Percentiles rank a stretch among this genome's conserved stretches.
phyloP scores from a whole-genome alignment of 768 basidiomycete species.

The Rhodotorula paludigena region DNA sequence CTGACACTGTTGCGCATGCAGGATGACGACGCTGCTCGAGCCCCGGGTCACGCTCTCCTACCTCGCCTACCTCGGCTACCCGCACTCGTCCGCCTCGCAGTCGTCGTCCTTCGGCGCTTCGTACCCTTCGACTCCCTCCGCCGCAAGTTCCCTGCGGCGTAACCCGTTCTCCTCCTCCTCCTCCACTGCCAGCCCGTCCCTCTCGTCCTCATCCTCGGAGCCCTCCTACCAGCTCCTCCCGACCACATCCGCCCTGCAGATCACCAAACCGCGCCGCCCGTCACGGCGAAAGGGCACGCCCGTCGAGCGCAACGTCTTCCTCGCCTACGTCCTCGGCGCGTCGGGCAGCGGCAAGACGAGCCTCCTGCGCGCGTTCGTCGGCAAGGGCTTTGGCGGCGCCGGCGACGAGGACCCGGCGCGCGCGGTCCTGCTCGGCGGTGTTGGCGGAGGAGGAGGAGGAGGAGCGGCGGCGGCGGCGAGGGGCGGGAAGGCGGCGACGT shows the following conservation, averaged over 20 bases:
- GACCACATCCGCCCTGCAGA: slow-evolving; percentile 71
- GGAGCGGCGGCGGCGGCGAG: not conserved
- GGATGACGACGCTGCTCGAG: slow-evolving; percentile 96
- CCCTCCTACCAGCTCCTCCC: slow-evolving; percentile 44
- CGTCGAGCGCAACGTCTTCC: slow-evolving; percentile 81
- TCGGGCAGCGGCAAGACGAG: slow-evolving; percentile 94
- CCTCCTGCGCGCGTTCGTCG: slow-evolving; percentile 74
- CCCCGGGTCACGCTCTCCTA: slow-evolving; percentile 86
- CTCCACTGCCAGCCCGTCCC: not conserved
- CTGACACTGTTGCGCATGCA: slow-evolving; percentile 43
- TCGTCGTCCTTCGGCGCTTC: slow-evolving; percentile 6
- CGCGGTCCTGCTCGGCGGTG: not conserved
- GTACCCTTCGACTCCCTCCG: not conserved
- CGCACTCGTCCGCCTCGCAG: slow-evolving; percentile 54
- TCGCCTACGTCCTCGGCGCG: slow-evolving; percentile 83
- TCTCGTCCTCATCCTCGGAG: slow-evolving; percentile 7
- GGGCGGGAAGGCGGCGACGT: slow-evolving; percentile 59
- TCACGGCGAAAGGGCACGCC: slow-evolving; percentile 68
- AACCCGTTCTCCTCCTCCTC: not conserved
- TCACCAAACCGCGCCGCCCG: slow-evolving; percentile 75
- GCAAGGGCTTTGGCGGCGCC: slow-evolving; percentile 58
- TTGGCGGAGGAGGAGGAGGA: not conserved
- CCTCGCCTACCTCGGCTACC: slow-evolving; percentile 90
- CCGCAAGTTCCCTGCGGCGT: not conserved
- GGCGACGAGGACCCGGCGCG: not conserved